Evolutionary conservation across 495 filamentous ascomycete species (phyloP), one percentile per base, ranked within the genome.

Genomic region (Neurospora pannonica): DNA sequence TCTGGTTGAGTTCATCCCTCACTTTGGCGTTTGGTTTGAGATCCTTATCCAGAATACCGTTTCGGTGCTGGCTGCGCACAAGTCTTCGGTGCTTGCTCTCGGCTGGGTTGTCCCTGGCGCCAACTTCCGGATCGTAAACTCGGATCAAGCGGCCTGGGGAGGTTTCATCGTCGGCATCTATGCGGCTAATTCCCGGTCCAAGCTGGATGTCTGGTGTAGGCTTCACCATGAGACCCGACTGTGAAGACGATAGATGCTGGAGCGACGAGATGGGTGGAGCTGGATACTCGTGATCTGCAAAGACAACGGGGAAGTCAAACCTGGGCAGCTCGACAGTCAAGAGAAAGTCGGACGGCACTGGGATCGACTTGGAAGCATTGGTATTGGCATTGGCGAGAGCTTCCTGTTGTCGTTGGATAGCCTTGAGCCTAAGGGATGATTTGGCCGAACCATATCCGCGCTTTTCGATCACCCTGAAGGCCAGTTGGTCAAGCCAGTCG

Each of bases 21-120:
- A 95, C 93, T 82, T 97, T 97, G n/a, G 95, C 92, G 78, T 98
- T 98, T 2, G 96, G 96, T 79, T 95, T 97, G 73, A 97, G 83
- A 77, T 99, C 96, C 60, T 95, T 90, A 80, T 98, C 96, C 76
- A 98, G 84, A 40, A 95, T 91, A 17, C 94, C 94, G 71, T 94
- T 97, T n/a, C 96, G 90, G 79, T 97, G 93, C 71, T 85, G 84
- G 78, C 93, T 96, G 76, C 96, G 90, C 70, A 98, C 93, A 42
- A 99, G 89, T 70, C 94, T 86, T 24, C 96, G 90, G 78, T 99
- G 97, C 81, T 98, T 98, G 83, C 90, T 94, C 83, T 99, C 96
- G 19, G 93, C 94, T 21, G 95, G 96, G 81, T 99, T 99, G 69
- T 97, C 94, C 70, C 87, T 88, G 6, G 91, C 89, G 2, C 93